Evolutionary conservation across 805 yeast species (phyloP), one percentile per base, ranked within the genome.

Genomic region (Yarrowia alimentaria): DNA sequence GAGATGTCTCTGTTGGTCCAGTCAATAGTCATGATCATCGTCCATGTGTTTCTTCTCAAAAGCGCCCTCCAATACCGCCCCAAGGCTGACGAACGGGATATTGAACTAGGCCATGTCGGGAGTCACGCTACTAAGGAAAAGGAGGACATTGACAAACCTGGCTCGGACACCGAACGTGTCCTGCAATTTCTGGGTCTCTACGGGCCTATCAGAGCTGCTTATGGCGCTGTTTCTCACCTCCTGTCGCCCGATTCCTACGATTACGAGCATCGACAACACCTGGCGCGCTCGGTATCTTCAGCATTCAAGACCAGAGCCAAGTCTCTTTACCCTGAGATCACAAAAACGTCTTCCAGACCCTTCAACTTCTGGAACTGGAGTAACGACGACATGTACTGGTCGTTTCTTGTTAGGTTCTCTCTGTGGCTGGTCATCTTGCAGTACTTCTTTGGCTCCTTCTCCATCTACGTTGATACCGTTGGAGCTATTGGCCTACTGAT

Each of bases 361-460:
- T 73, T 71, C 42, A 64, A 73, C 29, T 86, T 89, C 61, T 89
- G 96, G 96, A 95, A 87, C 65, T 89, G 96, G 96, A 71, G 74
- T 57, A 72, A 76, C 5, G 77, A 77, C 53, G 59, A 52, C 7
- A 67, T 63, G 29, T 85, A 77, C 64, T 85, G 88, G 89, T 69
- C 68, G 57, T 87, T 85, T 61, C 59, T 88, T 7, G 60, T 65
- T 0, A 60, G 67, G 5, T 82, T 81, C 57, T 56, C 75, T 3
- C 61, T 64, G 3, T 45, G 67, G 10, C 73, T 77, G 50, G 63
- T 71, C 2, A 56, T 69, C 4, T 51, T 72, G 13, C 78, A 83
- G 4, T 42, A 68, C 1, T 21, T 74, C 1, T 64, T 79, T 37
- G 66, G 64, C 13, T 53, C 65, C 2, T 66, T 54, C 49, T 57